These are phyloP conservation scores for Stereum hirsutum DNA, from an alignment of 1,284 basidiomycete species.

Conservation along the genomic window DNA sequence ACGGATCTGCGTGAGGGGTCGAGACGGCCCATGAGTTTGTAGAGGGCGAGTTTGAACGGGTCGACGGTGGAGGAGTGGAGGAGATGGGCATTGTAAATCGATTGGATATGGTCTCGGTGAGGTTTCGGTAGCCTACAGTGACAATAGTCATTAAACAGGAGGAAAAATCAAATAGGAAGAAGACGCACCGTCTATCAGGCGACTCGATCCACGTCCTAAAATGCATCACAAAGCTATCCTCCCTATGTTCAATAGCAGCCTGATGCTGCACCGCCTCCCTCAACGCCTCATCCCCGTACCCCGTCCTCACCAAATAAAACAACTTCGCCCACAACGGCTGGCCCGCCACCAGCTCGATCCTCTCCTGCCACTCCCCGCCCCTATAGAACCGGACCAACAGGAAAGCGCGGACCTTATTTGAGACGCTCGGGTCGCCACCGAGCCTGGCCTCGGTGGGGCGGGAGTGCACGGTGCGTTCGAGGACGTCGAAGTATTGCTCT, in stretches of 20 bases:
- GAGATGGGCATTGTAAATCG: constrained; percentile 91
- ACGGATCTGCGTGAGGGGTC: constrained; percentile 81
- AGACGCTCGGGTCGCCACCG: constrained; percentile 86
- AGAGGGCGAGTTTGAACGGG: constrained; percentile 93
- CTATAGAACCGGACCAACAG: constrained; percentile 74
- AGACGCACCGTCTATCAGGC: constrained; percentile 58
- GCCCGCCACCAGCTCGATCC: constrained; percentile 78
- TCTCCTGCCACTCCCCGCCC: constrained; percentile 77
- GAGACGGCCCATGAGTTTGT: constrained; percentile 92
- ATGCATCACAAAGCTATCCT: constrained; percentile 78
- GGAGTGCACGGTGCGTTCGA: constrained; percentile 81
- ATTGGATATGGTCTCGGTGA: constrained; percentile 78
- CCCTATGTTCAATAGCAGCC: constrained; percentile 69
- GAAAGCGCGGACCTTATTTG: constrained; percentile 87
- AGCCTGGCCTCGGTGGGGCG: constrained; percentile 81
- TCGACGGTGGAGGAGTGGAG: constrained; percentile 79
- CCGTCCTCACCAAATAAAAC: constrained; percentile 87
- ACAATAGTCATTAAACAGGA: constrained; percentile 6
- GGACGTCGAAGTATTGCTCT: constrained; percentile 78
- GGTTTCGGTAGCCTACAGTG: constrained; percentile 59
- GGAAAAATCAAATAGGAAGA: neutral
- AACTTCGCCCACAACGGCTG: constrained; percentile 90
- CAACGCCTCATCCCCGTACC: constrained; percentile 76
- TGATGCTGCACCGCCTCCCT: constrained; percentile 69
- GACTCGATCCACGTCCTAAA: constrained; percentile 86